Evolutionary conservation across 1,284 basidiomycete genomes (phyloP).

Genomic region (Fomes fomentarius): DNA sequence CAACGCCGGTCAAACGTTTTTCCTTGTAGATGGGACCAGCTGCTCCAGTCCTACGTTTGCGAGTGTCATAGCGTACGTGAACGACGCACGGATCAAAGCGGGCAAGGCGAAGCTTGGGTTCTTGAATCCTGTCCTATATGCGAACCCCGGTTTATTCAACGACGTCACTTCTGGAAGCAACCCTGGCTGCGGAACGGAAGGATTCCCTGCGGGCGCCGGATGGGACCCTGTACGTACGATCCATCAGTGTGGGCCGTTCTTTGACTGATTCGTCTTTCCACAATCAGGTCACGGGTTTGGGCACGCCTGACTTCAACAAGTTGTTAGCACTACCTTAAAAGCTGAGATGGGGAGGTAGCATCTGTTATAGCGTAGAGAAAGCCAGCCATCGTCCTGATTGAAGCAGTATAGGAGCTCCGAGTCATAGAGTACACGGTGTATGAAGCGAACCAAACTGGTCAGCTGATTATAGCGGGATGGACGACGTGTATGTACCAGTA

Average conservation of each 20-base stretch:
- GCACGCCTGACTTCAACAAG: no score
- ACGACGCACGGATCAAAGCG: slow-evolving; percentile 55
- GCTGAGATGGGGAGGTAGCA: no score
- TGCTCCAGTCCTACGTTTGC: slow-evolving; percentile 44
- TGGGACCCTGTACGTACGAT: slow-evolving; percentile 35
- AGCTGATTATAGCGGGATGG: neutral
- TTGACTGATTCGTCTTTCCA: no score
- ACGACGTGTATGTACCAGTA: no score
- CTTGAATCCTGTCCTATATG: slow-evolving; percentile 52
- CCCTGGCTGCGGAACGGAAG: slow-evolving; percentile 37
- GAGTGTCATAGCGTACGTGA: slow-evolving; percentile 59
- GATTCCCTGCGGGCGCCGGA: slow-evolving; percentile 37
- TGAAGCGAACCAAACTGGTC: neutral
- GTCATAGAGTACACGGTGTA: neutral
- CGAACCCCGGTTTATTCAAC: slow-evolving; percentile 18
- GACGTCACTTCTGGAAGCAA: slow-evolving; percentile 26
- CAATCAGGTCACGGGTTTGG: no score
- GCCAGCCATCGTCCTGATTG: no score
- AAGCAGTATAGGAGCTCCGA: no score
- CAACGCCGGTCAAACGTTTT: slow-evolving; percentile 47
- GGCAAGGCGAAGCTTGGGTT: slow-evolving; percentile 56
- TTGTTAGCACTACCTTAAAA: no score
- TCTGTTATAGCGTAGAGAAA: no score
- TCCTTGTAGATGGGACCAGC: slow-evolving; percentile 38
- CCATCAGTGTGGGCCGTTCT: no score